Base-by-base conservation (phyloP, 306 rosid genomes). In the Lathyrus aphaca region DNA sequence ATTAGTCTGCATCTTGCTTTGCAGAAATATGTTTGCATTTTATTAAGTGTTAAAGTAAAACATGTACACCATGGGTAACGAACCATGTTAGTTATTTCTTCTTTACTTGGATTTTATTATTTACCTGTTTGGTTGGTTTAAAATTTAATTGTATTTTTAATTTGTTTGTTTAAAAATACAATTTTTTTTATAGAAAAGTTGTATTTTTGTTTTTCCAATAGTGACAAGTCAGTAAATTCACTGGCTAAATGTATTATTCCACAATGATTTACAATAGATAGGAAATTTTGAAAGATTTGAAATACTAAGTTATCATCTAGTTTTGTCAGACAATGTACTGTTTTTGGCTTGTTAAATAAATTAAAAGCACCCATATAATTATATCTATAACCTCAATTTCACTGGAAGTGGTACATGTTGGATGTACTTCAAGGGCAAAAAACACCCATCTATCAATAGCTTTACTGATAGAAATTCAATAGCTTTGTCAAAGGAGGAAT, bases 21-120 rank as follows among this genome's bases (percentile, higher is more conserved):
- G 45, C 21, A 18, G 18, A 45, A 53, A 37, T 18, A 2, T 72
- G 7, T 65, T 13, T 64, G 14, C 37, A 40, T 42, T n/a, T 23
- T 14, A 7, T 18, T 16, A 17, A 29, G 37, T 53, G 58, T 30
- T 69, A 40, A 15, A 61, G 38, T 29, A 76, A 76, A 76, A 76
- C 38, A 5, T 61, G 51, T 37, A 49, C 64, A 27, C 27, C 54
- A 15, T 21, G 19, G 57, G 5, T 27, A 50, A 30, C 14, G 42
- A 18, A 65, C 59, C 64, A 60, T 27, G 14, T 16, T 38, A 4
- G 27, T 45, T 65, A 65, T 64, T 39, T 10, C 27, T 73, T 38
- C 37, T 72, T 61, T 72, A 27, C 50, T 50, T 53, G 32, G 25
- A 30, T 1, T 21, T 21, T 21, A 2, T 35, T 23, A 16, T 64